Base-by-base conservation (phyloP, 1,284 basidiomycete species). In the Cryptococcus depauperatus region DNA sequence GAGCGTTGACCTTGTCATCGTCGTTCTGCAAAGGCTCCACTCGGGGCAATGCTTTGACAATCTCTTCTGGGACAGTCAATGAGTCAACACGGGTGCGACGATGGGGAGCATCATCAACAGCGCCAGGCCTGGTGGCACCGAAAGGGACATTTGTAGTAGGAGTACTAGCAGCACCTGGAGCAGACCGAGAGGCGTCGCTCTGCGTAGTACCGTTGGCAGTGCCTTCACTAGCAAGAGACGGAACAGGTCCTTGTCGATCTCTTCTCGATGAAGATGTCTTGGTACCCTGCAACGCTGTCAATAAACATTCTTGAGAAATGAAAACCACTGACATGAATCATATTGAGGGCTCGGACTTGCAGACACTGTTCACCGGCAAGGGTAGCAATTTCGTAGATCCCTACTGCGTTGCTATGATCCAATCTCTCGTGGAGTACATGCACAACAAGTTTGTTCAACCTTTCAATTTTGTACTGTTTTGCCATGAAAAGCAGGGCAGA, bases 341-440 rank as follows among this genome's bases (percentile, higher is more conserved):
- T 80, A 59, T 82, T 83, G 44, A 86, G 67, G 5, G 84, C 84
- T 32, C 89, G 77, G 55, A 93, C 89, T 62, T 93, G 87, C 43
- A 96, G 73, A 58, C 84, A 85, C 55, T 86, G 80, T 66, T 85
- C 86, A 56, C 81, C 85, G 62, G 89, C 91, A 8, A 95, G 74
- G 1, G 89, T 90, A 5, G 91, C 89, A 5, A 93, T 87, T 64
- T 93, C 90, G 65, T 93, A 92, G 22, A 95, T 84, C 33, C 85
- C 86, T 8, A 92, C 85, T 11, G 85, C 86, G 7, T 83, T 86
- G 7, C 81, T 78, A 52, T 85, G 85, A 33, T 84, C 85, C 21
- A 96, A 70, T 14, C 84, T 79, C 27, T 82, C 79, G 62, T 97
- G 92, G 79, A 96, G 85, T 1, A 89, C 87, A 66, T 97, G 91